Evolutionary conservation across 1,284 basidiomycete species (phyloP).

Genomic region (Sanghuangporus sanghuang): DNA sequence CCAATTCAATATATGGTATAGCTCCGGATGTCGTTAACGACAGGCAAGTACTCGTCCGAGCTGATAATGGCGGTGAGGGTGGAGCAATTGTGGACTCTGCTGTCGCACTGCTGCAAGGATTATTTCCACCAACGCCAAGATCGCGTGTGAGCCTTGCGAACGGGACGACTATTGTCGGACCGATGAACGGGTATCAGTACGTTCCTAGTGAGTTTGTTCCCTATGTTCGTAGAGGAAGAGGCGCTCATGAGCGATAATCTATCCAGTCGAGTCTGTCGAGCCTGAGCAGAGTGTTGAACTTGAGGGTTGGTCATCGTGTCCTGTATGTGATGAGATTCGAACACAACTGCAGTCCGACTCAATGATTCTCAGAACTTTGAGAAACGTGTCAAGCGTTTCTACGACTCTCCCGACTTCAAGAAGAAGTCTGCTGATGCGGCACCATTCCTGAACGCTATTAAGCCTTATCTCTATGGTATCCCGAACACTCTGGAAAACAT

Average conservation of each 20-base stretch:
- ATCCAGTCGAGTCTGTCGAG: conserved; percentile 72
- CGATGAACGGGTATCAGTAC: conserved; percentile 83
- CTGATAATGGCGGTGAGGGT: conserved; percentile 82
- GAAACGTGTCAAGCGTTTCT: conserved; percentile 26
- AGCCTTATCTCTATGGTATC: conserved; percentile 37
- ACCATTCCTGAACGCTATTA: conserved; percentile 37
- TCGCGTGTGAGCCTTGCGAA: conserved; percentile 73
- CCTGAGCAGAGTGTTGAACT: conserved; percentile 78
- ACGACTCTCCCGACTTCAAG: conserved; percentile 33
- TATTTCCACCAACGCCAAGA: conserved; percentile 69
- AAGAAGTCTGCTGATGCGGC: conserved; percentile 29
- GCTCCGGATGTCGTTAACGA: conserved; percentile 64
- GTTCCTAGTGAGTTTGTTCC: conserved; percentile 48
- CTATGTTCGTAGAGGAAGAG: neutral
- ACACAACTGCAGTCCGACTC: neutral
- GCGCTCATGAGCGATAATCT: neutral
- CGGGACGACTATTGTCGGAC: conserved; percentile 65
- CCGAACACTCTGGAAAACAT: conserved; percentile 38
- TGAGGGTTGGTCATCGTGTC: conserved; percentile 82
- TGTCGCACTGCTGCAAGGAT: conserved; percentile 71
- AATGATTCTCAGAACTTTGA: conserved; percentile 26
- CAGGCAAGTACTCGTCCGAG: conserved; percentile 64
- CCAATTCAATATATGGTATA: conserved; percentile 65
- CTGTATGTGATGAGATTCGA: conserved; percentile 37
- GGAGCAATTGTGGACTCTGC: conserved; percentile 80